Evolutionary conservation across 495 filamentous ascomycete genomes (phyloP).

Genomic region (Penicillium crystallinum): DNA sequence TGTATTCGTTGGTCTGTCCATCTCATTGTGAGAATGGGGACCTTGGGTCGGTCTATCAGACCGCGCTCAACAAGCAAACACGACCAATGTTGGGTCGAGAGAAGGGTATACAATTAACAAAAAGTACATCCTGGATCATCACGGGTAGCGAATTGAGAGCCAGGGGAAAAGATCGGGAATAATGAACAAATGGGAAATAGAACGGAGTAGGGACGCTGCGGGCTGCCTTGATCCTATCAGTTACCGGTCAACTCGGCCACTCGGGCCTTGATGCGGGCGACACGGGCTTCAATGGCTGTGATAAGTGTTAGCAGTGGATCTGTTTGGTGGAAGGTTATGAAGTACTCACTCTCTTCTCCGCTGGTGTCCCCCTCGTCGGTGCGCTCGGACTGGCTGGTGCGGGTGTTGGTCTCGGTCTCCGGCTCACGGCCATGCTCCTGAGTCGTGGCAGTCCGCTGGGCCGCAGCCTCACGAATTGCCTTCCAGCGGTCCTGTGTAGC

Average conservation of each 20-base stretch:
- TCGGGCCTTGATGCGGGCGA: slow-evolving; percentile 94
- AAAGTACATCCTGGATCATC: slow-evolving; percentile 5
- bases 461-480: slow-evolving; percentile 90
- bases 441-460: slow-evolving; percentile 62
- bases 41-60: slow-evolving; percentile 1
- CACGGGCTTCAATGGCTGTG: slow-evolving; percentile 86
- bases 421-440: slow-evolving; percentile 48
- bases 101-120: slow-evolving; percentile 12
- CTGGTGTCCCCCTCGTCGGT: slow-evolving; percentile 82
- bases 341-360: slow-evolving; percentile 87
- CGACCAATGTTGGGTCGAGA: slow-evolving; percentile 11
- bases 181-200: background rate
- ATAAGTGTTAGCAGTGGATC: slow-evolving; percentile 15
- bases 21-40: background rate
- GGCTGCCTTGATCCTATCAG: slow-evolving; percentile 20
- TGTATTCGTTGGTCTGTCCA: slow-evolving; percentile 12
- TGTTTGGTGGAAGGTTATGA: background rate
- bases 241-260: slow-evolving; percentile 87
- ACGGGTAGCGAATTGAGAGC: background rate
- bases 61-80: slow-evolving; percentile 14
- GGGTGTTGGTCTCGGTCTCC: slow-evolving; percentile 29
- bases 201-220: background rate
- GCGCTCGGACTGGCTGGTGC: slow-evolving; percentile 44
- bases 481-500: slow-evolving; percentile 76
- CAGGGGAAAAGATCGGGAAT: slow-evolving; percentile 1